phyloP scores from a whole-genome alignment of 768 basidiomycete species.

The Chalciporus sphaerocephalus region DNA sequence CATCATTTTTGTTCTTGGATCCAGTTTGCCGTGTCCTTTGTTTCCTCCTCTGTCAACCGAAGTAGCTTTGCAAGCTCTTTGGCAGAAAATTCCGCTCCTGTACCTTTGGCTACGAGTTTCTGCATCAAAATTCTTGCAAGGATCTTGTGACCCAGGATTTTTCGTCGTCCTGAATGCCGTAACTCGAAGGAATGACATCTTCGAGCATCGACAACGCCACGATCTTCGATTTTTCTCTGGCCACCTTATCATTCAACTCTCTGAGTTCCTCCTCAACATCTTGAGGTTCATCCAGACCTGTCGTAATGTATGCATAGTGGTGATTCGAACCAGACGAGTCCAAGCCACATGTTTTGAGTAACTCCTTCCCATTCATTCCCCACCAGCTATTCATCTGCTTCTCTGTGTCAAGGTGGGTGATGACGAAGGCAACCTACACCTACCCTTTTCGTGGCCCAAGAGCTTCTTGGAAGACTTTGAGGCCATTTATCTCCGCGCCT shows the following conservation, averaged over 20 bases:
- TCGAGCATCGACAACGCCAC: constrained; percentile 18
- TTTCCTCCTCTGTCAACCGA: too few species aligned
- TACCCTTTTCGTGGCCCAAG: constrained; percentile 29
- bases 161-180: constrained; percentile 15
- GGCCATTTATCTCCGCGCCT: constrained; percentile 21
- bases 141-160: constrained; percentile 19
- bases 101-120: too few species aligned
- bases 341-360: constrained; percentile 4
- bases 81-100: too few species aligned
- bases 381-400: constrained; percentile 24
- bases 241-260: too few species aligned
- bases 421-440: constrained; percentile 32
- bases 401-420: constrained; percentile 31
- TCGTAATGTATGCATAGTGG: constrained; percentile 30
- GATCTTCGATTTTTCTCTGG: constrained; percentile 12
- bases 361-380: constrained; percentile 1
- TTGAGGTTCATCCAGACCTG: background rate
- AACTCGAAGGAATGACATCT: constrained; percentile 11
- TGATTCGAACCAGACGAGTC: background rate
- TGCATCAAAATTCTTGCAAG: too few species aligned
- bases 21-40: too few species aligned
- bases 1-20: too few species aligned
- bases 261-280: constrained; percentile 3
- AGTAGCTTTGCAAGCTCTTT: too few species aligned
- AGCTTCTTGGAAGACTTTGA: constrained; percentile 26